These are phyloP conservation scores for Phaeotremella skinneri DNA, from an alignment of 768 basidiomycete species.

Conservation along the genomic window DNA sequence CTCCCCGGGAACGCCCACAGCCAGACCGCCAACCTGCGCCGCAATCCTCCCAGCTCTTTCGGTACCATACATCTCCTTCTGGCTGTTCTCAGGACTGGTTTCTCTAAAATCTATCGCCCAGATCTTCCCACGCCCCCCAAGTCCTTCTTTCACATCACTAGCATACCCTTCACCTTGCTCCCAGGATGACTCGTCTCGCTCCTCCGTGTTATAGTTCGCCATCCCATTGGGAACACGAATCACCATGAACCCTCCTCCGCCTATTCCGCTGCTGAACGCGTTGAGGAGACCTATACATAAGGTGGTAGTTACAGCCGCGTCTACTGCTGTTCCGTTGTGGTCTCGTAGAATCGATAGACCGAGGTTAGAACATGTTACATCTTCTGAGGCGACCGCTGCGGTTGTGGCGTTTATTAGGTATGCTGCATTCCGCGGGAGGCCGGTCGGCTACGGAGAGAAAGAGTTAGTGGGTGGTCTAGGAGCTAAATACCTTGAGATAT, in stretches of 20 bases:
- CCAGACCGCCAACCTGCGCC: constrained; percentile 71
- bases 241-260: constrained; percentile 51
- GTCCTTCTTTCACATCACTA: constrained; percentile 5
- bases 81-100: constrained; percentile 70
- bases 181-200: neutral
- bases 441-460: constrained; percentile 35
- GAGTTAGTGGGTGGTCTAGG: neutral
- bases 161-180: constrained; percentile 1
- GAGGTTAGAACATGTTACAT: constrained; percentile 77
- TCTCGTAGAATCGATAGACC: constrained; percentile 70
- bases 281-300: constrained; percentile 70
- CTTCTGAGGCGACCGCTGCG: constrained; percentile 89
- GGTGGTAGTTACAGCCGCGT: constrained; percentile 74
- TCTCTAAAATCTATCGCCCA: constrained; percentile 80
- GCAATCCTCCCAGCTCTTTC: constrained; percentile 55
- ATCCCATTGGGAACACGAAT: constrained; percentile 24
- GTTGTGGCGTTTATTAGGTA: constrained; percentile 64
- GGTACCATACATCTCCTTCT: constrained; percentile 69
- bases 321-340: constrained; percentile 85
- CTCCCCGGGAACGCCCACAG: constrained; percentile 90
- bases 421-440: constrained; percentile 57
- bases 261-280: constrained; percentile 71
- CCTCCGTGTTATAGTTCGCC: neutral
- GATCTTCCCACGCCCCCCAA: constrained; percentile 19
- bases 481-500: neutral